Evolutionary conservation across 441 rosid species (phyloP).

Genomic region (Croton laevigatus): DNA sequence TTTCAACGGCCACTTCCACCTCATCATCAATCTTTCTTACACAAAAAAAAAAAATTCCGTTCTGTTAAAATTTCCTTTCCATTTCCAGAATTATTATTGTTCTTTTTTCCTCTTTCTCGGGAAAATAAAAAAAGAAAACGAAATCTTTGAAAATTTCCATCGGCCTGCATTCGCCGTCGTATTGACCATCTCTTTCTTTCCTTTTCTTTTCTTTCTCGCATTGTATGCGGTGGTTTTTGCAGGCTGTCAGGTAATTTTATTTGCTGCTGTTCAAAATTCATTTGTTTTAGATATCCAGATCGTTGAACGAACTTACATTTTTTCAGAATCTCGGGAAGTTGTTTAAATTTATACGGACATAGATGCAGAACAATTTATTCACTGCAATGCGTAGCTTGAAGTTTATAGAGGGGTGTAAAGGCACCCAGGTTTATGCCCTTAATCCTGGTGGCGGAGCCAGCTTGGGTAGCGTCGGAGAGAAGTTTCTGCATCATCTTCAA

Average conservation of each 20-base stretch:
- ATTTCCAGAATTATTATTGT: not conserved
- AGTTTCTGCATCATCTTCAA: slow-evolving; percentile 63
- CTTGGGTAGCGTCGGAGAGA: slow-evolving; percentile 52
- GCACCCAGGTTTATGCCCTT: slow-evolving; percentile 62
- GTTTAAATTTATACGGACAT: not conserved
- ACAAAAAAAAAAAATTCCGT: not conserved
- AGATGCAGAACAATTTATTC: slow-evolving; percentile 80
- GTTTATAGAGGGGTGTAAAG: slow-evolving; percentile 76
- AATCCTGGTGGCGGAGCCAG: slow-evolving; percentile 40
- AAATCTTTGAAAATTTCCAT: not conserved
- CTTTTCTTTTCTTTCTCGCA: not conserved
- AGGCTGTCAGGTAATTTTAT: slow-evolving; percentile 20
- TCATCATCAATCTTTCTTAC: slow-evolving; percentile 25
- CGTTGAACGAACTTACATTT: not conserved
- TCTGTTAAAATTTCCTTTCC: not conserved
- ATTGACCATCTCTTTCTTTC: not conserved
- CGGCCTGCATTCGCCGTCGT: slow-evolving; percentile 35
- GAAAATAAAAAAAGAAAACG: slow-evolving; percentile 4
- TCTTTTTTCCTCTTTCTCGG: slow-evolving; percentile 12
- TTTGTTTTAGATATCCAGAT: slow-evolving; percentile 18
- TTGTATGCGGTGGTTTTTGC: slow-evolving; percentile 39
- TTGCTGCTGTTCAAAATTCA: not conserved
- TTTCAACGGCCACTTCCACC: slow-evolving; percentile 45
- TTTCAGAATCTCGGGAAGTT: slow-evolving; percentile 11
- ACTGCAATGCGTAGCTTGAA: slow-evolving; percentile 82